Evolutionary conservation across 2,329 filamentous ascomycete genomes (phyloP), one percentile per base, ranked within the genome.

Genomic region (Xylariaceae sp.): DNA sequence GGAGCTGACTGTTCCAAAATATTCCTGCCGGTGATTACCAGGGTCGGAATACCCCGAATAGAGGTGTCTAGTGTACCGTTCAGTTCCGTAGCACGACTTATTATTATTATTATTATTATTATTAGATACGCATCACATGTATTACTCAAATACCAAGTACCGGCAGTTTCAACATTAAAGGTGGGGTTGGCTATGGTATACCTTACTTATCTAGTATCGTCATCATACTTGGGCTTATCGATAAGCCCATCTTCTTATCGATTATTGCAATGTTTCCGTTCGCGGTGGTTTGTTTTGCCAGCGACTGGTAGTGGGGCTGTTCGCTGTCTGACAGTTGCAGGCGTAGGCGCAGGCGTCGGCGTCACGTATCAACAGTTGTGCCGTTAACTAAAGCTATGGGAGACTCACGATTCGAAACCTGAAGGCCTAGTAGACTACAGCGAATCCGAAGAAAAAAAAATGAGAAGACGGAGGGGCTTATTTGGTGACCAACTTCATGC

Each of bases 41-140:
- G 58, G 58, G 55, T 52, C 39, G 51, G 55, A 55, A 61, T 49
- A 58, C 29, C 12, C 58, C 58, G 54, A 37, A 14, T n/a, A n/a
- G n/a, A 47, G 19, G 16, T 40, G 26, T 34, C 21, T 17, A 4
- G 5, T 37, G 44, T 43, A 16, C 26, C 29, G n/a, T n/a, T n/a
- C n/a, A n/a, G n/a, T n/a, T 44, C n/a, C 17, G 11, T 12, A 34
- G 14, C 34, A 28, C 23, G 40, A 34, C n/a, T 21, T 40, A 28
- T 40, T 36, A n/a, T n/a, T n/a, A n/a, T n/a, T n/a, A n/a, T n/a
- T n/a, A n/a, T n/a, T n/a, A n/a, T n/a, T n/a, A n/a, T 31, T 41
- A 41, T 48, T 43, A 6, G 24, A 54, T 41, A 34, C 17, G 17
- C n/a, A 11, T 41, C 33, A 11, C 9, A 8, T 14, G 16, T 28